Percentiles rank a stretch among this genome's conserved stretches.
These are phyloP conservation scores for Pyrus hybrid DNA, from an alignment of 331 rosid species.

Conservation along the genomic window DNA sequence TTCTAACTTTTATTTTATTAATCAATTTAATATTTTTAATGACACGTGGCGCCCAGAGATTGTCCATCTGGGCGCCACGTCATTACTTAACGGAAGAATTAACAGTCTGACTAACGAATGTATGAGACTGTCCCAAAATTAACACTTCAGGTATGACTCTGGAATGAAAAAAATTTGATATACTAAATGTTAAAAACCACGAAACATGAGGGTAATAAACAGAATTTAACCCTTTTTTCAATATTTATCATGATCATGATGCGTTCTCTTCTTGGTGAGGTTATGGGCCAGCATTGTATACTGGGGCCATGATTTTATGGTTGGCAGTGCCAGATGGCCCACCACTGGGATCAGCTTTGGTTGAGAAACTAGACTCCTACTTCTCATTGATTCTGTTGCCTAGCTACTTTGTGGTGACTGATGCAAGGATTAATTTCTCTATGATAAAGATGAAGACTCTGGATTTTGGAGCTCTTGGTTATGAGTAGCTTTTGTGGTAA, in stretches of 20 bases:
- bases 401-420: conserved; percentile 27
- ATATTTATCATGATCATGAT: conserved; percentile 33
- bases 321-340: conserved; percentile 60
- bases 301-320: conserved; percentile 43
- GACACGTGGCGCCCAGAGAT: no score
- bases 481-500: conserved; percentile 28
- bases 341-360: conserved; percentile 51
- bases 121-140: no score
- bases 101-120: no score
- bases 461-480: conserved; percentile 17
- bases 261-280: conserved; percentile 27
- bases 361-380: conserved; percentile 34
- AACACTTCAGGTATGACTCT: no score
- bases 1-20: no score
- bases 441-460: not conserved
- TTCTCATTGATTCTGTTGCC: conserved; percentile 32
- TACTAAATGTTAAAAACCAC: no score
- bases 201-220: no score
- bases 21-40: no score
- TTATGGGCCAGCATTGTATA: conserved; percentile 32
- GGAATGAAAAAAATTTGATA: no score
- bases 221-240: no score
- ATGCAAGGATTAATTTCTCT: conserved; percentile 11
- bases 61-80: no score
- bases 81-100: no score